Base-by-base conservation (phyloP, 2,329 filamentous ascomycete species). In the Ophiosphaerella korrae region DNA sequence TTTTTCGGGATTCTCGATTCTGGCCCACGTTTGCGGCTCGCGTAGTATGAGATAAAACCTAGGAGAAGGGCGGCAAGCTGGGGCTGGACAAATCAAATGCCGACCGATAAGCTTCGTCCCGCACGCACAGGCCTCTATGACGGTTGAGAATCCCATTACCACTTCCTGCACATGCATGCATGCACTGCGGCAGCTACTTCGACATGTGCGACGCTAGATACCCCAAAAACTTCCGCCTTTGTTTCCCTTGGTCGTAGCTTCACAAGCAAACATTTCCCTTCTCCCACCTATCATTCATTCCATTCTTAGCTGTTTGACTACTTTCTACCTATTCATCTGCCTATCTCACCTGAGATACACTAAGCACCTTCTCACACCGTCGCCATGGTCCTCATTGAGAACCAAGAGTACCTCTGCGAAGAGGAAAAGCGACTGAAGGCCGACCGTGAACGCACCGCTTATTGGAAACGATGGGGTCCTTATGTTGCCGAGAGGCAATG, bases 381-480 rank as follows among this genome's bases (percentile, higher is more conserved):
- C 26, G 26, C 55, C 58, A 97, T 97, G 93, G 92, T 96, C 72
- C 83, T 95, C 69, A 88, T 94, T 71, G 91, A 96, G 75, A 86
- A 88, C 70, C 86, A 94, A 76, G 89, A 94, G 72, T 92, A 91
- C 75, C 83, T 93, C 71, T 92, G 89, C 53, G 87, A 89, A 75
- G 93, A 97, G 78, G 93, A 97, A 81, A 89, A 88, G 75, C 88
- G 94, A 42, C 83, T 97, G 63, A 88, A 88, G 70, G 86, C 96
- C 70, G 93, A 97, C 75, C 85, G 87, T 52, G 85, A 93, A 59
- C 87, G 88, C 58, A 84, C 78, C 60, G 93, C 90, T 74, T 97
- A 97, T 80, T 97, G 93, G 93, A 97, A 97, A 84, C 91, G 88
- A 85, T 97, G 92, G 92, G 93, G 93, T 48, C 88, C 92, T 21